Percentiles rank a stretch among this genome's conserved stretches.
Conservation (phyloP, 495 filamentous ascomycete species). For the Echria macrotheca region DNA sequence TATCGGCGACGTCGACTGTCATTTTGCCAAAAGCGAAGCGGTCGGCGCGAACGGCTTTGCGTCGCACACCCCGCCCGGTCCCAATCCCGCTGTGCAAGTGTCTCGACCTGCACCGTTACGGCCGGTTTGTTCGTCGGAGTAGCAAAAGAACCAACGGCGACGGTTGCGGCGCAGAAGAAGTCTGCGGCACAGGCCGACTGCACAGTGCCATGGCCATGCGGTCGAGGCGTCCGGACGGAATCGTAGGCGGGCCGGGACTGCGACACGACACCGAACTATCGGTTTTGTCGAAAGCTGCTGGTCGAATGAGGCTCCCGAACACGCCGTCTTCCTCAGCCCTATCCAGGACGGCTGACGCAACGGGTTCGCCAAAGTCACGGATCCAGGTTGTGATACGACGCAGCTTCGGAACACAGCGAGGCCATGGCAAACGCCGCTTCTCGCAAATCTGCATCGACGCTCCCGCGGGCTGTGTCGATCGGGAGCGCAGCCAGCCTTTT, state of each 20-base stretch:
- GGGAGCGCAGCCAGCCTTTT: neutral
- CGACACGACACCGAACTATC: neutral
- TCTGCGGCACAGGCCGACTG: neutral
- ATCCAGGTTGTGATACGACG: neutral
- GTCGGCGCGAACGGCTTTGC: neutral
- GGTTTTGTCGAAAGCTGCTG: neutral
- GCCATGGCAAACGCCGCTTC: neutral
- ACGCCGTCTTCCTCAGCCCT: constrained; percentile 6
- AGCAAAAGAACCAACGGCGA: neutral
- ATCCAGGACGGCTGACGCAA: neutral
- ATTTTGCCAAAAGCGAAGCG: neutral
- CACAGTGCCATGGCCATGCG: neutral
- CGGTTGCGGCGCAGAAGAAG: neutral
- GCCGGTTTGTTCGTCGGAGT: neutral
- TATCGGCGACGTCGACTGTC: neutral
- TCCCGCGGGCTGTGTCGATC: neutral
- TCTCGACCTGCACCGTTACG: neutral
- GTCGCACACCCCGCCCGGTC: too few species aligned
- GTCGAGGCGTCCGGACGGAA: neutral
- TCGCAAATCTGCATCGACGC: too few species aligned
- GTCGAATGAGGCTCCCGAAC: neutral
- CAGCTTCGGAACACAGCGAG: neutral
- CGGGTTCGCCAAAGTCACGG: neutral
- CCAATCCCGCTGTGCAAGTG: neutral
- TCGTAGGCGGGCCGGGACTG: neutral